Evolutionary conservation across 164 flowering plant species (phyloP).

Genomic region (Akebia trifoliata): DNA sequence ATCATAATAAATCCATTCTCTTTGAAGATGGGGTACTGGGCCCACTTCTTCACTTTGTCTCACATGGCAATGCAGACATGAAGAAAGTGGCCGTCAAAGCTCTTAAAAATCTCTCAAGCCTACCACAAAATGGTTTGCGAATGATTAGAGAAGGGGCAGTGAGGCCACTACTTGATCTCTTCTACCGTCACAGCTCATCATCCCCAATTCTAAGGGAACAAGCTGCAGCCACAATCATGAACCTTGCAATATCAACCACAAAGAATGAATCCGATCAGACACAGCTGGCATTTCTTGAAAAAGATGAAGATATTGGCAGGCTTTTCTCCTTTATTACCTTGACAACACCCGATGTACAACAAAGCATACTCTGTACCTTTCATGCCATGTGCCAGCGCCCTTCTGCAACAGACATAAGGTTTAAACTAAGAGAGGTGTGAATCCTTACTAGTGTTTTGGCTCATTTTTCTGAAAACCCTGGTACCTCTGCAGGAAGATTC

Average conservation of each 20-base stretch:
- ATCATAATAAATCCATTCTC: slow-evolving; percentile 44
- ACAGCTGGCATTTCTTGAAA: slow-evolving; percentile 41
- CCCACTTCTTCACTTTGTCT: slow-evolving; percentile 45
- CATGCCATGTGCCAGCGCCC: slow-evolving; percentile 51
- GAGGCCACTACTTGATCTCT: slow-evolving; percentile 41
- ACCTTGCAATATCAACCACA: slow-evolving; percentile 49
- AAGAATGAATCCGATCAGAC: slow-evolving; percentile 22
- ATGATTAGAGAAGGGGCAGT: slow-evolving; percentile 59
- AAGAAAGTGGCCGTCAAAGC: slow-evolving; percentile 41
- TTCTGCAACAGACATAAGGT: slow-evolving; percentile 37
- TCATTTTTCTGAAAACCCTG: not conserved
- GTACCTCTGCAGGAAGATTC: not conserved
- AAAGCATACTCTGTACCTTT: slow-evolving; percentile 45
- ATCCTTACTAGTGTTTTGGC: not conserved
- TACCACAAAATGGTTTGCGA: slow-evolving; percentile 44
- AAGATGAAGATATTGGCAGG: slow-evolving; percentile 49
- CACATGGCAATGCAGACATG: slow-evolving; percentile 32
- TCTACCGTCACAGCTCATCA: slow-evolving; percentile 33
- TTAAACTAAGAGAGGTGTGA: slow-evolving; percentile 51
- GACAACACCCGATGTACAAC: slow-evolving; percentile 42
- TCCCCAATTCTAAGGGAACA: slow-evolving; percentile 39
- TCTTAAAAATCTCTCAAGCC: slow-evolving; percentile 55
- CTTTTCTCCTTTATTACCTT: slow-evolving; percentile 46
- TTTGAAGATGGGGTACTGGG: slow-evolving; percentile 47
- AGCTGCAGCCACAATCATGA: slow-evolving; percentile 47